phyloP scores from a whole-genome alignment of 768 basidiomycete species.

The Hirschioporus abietinus region DNA sequence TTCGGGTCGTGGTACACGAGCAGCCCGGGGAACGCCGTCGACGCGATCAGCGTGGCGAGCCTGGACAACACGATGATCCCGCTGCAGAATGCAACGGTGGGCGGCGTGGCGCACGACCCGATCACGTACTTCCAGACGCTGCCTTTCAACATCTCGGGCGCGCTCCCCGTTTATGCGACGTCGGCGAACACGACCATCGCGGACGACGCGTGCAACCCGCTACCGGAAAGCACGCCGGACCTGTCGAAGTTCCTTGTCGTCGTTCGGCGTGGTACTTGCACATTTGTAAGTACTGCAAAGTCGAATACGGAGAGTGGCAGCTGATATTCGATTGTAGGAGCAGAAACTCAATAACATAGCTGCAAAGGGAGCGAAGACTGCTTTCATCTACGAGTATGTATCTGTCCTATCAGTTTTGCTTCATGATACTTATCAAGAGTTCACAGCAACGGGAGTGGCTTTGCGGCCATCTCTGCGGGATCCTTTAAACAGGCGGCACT shows the following conservation, averaged over 20 bases:
- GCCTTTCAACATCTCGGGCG: slow-evolving; percentile 40
- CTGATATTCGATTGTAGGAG: slow-evolving; percentile 24
- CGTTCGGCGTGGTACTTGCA: slow-evolving; percentile 54
- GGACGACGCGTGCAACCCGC: slow-evolving; percentile 54
- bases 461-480: slow-evolving; percentile 36
- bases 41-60: slow-evolving; percentile 54
- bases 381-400: slow-evolving; percentile 52
- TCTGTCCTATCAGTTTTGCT: not conserved
- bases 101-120: slow-evolving; percentile 40
- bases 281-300: slow-evolving; percentile 34
- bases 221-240: slow-evolving; percentile 49
- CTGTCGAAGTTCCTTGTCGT: slow-evolving; percentile 49
- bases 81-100: slow-evolving; percentile 48
- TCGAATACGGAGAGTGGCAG: not conserved
- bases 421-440: not conserved
- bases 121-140: slow-evolving; percentile 50
- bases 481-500: slow-evolving; percentile 39
- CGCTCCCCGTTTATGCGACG: slow-evolving; percentile 53
- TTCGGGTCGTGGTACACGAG: slow-evolving; percentile 60
- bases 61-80: slow-evolving; percentile 55
- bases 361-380: slow-evolving; percentile 44
- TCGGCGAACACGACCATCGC: slow-evolving; percentile 47
- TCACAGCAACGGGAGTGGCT: slow-evolving; percentile 43
- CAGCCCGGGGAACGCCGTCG: slow-evolving; percentile 44
- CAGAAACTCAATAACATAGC: slow-evolving; percentile 48